Evolutionary conservation across 2,329 filamentous ascomycete species (phyloP).

Genomic region (Cadophora sp.): DNA sequence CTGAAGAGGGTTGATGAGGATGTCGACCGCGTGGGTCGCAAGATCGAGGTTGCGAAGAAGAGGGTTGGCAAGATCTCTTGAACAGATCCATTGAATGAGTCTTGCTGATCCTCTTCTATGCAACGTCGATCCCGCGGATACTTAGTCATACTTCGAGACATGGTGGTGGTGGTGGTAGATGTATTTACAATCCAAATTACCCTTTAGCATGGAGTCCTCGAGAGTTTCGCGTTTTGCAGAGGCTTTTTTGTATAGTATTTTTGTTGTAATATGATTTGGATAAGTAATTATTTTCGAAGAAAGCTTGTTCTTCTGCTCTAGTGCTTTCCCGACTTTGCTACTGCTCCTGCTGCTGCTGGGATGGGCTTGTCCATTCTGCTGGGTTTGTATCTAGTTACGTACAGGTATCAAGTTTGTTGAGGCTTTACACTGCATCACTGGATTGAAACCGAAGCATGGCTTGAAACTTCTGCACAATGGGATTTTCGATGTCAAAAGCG

Average conservation of each 20-base stretch:
- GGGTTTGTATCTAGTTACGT: too few relatives aligned
- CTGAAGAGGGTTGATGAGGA: conserved; percentile 71
- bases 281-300: too few relatives aligned
- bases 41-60: conserved; percentile 77
- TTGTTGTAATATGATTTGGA: neutral
- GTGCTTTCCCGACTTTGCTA: too few relatives aligned
- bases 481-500: too few relatives aligned
- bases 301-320: too few relatives aligned
- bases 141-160: neutral
- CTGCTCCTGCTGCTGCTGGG: too few relatives aligned
- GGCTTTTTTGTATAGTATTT: conserved; percentile 10
- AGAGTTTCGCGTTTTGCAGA: neutral
- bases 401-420: too few relatives aligned
- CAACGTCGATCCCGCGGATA: conserved; percentile 52
- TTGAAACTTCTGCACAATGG: too few relatives aligned
- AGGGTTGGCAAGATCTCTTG: conserved; percentile 67
- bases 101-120: conserved; percentile 74
- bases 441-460: too few relatives aligned
- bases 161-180: neutral
- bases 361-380: too few relatives aligned
- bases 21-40: conserved; percentile 68
- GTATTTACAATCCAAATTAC: neutral
- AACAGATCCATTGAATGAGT: conserved; percentile 49
- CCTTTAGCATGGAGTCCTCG: conserved; percentile 13
- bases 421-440: too few relatives aligned